phyloP scores from a whole-genome alignment of 2,329 filamentous ascomycete genomes.

The Colletotrichum karsti region DNA sequence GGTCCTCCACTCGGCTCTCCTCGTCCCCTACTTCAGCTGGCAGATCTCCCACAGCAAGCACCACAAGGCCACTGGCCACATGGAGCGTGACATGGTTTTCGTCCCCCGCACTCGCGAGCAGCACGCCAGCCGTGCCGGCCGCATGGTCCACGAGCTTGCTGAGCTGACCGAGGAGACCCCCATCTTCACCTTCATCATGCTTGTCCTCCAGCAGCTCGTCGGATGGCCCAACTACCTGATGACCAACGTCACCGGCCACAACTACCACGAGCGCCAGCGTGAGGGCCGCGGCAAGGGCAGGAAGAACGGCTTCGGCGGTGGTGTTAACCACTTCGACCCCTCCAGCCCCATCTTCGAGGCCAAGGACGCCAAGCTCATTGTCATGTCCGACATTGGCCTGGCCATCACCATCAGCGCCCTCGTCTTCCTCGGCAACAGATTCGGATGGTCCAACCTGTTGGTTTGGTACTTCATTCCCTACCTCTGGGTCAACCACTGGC shows the following conservation, averaged over 20 bases:
- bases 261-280: conserved; percentile 88
- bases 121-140: conserved; percentile 79
- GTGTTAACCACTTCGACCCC: conserved; percentile 96
- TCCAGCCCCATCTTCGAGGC: conserved; percentile 89
- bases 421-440: conserved; percentile 76
- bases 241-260: conserved; percentile 94
- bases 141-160: conserved; percentile 79
- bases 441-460: conserved; percentile 84
- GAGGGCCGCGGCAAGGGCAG: conserved; percentile 96
- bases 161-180: conserved; percentile 97
- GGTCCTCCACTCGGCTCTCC: conserved; percentile 85
- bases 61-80: conserved; percentile 97
- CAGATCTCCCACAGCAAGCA: conserved; percentile 99
- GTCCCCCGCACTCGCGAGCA: conserved; percentile 90
- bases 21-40: conserved; percentile 99
- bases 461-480: conserved; percentile 98
- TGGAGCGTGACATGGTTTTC: conserved; percentile 99
- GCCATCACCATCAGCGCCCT: conserved; percentile 69
- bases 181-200: conserved; percentile 76
- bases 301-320: conserved; percentile 79
- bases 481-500: conserved; percentile 99
- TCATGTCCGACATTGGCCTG: conserved; percentile 86
- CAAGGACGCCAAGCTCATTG: conserved; percentile 87
- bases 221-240: conserved; percentile 95
- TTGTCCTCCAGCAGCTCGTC: conserved; percentile 85